phyloP scores from a whole-genome alignment of 2,329 filamentous ascomycete species.

The Ustulina deusta region DNA sequence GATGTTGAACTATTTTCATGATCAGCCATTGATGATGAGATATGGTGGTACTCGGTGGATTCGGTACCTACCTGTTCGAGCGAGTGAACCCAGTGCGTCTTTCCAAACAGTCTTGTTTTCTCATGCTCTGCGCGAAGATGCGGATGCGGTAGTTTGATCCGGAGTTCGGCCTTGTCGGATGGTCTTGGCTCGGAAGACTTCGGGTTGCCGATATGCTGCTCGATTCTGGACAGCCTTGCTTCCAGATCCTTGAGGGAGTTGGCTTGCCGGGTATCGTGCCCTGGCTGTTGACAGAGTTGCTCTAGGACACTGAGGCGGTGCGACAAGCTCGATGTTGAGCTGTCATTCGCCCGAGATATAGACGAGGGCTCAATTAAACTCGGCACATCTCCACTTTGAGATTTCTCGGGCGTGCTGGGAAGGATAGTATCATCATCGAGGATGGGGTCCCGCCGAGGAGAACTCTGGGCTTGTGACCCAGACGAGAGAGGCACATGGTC shows the following conservation, averaged over 20 bases:
- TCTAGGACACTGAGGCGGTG: constrained; percentile 22
- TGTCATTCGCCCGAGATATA: background rate
- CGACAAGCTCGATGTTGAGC: constrained; percentile 19
- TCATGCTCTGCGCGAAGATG: constrained; percentile 40
- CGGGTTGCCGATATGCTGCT: constrained; percentile 28
- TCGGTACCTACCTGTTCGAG: constrained; percentile 41
- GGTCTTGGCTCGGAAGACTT: constrained; percentile 1
- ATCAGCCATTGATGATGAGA: constrained; percentile 24
- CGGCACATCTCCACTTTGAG: constrained; percentile 10
- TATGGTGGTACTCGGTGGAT: background rate
- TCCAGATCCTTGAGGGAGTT: constrained; percentile 29
- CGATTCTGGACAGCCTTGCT: constrained; percentile 33
- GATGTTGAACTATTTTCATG: constrained; percentile 33
- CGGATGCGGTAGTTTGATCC: constrained; percentile 37
- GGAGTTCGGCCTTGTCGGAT: constrained; percentile 21
- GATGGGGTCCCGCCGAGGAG: constrained; percentile 8
- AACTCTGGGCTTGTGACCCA: background rate
- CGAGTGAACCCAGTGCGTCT: constrained; percentile 43
- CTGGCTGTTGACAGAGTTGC: background rate
- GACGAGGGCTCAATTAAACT: background rate
- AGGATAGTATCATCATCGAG: background rate
- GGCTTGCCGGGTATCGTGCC: background rate
- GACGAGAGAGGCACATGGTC: constrained; percentile 7
- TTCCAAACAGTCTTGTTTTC: constrained; percentile 44
- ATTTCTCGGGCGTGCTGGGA: background rate